Evolutionary conservation across 352 stramenopile genomes (phyloP), one percentile per base, ranked within the genome.

Genomic region (Pythium oligandrum): DNA sequence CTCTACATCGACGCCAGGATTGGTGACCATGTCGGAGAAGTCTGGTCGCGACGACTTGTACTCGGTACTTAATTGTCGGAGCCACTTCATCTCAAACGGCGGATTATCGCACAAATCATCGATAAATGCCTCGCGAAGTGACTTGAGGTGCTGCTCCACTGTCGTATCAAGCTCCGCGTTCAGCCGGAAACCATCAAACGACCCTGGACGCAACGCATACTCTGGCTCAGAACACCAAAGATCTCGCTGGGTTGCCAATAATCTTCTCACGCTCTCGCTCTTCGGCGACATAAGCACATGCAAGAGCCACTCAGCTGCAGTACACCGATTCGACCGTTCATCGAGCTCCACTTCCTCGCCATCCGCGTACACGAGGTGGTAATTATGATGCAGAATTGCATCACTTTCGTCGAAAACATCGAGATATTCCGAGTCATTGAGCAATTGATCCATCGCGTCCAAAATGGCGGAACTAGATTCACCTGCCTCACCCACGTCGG

Each of bases 351-450:
- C 59, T 3, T 74, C 59, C 2, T 38, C 58, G 0, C 88, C 88
- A 4, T 93, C 72, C 0, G 87, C 83, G 55, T 97, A 96, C 39
- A 97, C 73, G 11, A 96, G 75, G 43, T 96, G 87, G 51, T 93
- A 96, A 7, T 78, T 77, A 65, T 96, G 79, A 30, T 90, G 76
- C 0, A 97, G 71, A 8, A 97, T 48, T 6, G 90, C 90, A 61
- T 97, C 87, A 40, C 70, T 78, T 42, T 97, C 86, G 67, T 97
- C 90, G n/a, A 96, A 66, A 6, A 97, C 70, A 49, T 97, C 88
- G 1, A 85, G 57, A 44, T 76, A 91, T 31, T 75, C 59, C 31
- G 79, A 34, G 8, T 50, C 55, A 36, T 79, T 59, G 34, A 92
- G 60, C 17, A 26, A 26, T 26, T 26, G 17, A 26, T 26, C 17